Base-by-base conservation (phyloP, 768 basidiomycete species). In the Kwoniella shandongensis region DNA sequence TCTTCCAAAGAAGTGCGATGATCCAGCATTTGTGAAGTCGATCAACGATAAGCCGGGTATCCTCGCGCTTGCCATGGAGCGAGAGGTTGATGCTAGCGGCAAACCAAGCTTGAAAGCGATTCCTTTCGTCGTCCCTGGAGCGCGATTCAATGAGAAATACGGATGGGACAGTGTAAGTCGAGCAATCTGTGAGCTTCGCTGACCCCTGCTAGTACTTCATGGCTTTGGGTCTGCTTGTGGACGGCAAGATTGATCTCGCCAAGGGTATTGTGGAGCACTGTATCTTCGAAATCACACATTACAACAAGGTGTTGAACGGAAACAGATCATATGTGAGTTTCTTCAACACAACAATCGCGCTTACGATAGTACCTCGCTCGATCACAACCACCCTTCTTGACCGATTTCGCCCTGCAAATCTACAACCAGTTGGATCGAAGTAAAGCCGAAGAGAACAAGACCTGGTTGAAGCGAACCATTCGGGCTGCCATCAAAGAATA, bases 251-350 rank as follows among this genome's bases (percentile, higher is more conserved):
- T 26, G 83, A 86, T 57, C 88, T 98, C 85, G 94, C 96, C 18
- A 91, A 92, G 78, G 90, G 91, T 69, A 91, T 98, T 85, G 92
- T 97, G 41, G 96, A 98, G 53, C 94, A 99, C 76, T 99, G 98
- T 79, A 88, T 96, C 72, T 99, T 98, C 75, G 91, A 98, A 81
- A 96, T 99, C 81, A 91, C 86, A 79, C 89, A 96, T 78, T 96
- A 96, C 74, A 88, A 89, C 80, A 93, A 94, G 79, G 73, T 76
- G 17, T 27, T 98, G 64, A 99, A 99, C 76, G 94, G 94, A 61
- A 93, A 88, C 77, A 87, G 94, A 68, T 89, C 88, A 74, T 81
- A 79, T 63, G 79, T 78, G 53, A 69, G 76, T 70, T 17, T 15
- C 7, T 7, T 51, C 20, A 32, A 51, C 39, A 22, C 12, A n/a